phyloP scores from a whole-genome alignment of 139 green algal genomes.

The Edaphochlamys debaryana region DNA sequence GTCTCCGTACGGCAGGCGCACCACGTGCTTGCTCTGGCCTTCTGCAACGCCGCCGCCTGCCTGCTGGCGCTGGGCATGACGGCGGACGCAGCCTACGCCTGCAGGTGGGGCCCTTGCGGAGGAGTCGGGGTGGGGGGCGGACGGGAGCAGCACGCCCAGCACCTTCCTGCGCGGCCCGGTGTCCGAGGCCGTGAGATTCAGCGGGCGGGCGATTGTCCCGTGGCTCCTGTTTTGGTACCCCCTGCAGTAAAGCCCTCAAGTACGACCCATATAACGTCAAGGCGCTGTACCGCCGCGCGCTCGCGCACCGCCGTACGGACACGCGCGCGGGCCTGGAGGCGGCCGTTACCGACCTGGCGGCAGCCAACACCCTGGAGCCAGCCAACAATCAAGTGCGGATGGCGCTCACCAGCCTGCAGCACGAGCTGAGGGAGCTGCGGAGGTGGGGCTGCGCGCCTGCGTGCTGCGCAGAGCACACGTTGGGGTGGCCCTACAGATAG shows the following conservation, averaged over 20 bases:
- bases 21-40: conserved; percentile 23
- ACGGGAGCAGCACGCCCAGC: too few relatives aligned
- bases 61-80: conserved; percentile 25
- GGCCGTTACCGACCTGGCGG: conserved; percentile 32
- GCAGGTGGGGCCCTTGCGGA: conserved; percentile 19
- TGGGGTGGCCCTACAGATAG: too few relatives aligned
- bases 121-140: neutral
- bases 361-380: conserved; percentile 41
- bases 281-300: conserved; percentile 48
- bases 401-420: conserved; percentile 4
- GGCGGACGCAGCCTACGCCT: conserved; percentile 42
- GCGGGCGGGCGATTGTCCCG: too few relatives aligned
- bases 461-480: too few relatives aligned
- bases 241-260: conserved; percentile 44
- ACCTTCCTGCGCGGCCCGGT: too few relatives aligned
- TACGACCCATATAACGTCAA: conserved; percentile 47
- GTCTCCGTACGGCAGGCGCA: too few relatives aligned
- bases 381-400: conserved; percentile 40
- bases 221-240: too few relatives aligned
- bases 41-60: conserved; percentile 51
- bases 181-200: too few relatives aligned
- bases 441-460: conserved; percentile 33
- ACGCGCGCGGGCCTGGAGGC: conserved; percentile 43
- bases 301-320: conserved; percentile 7
- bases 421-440: conserved; percentile 41